phyloP scores from a whole-genome alignment of 768 basidiomycete genomes.

The Dacryopinax primogenitus region DNA sequence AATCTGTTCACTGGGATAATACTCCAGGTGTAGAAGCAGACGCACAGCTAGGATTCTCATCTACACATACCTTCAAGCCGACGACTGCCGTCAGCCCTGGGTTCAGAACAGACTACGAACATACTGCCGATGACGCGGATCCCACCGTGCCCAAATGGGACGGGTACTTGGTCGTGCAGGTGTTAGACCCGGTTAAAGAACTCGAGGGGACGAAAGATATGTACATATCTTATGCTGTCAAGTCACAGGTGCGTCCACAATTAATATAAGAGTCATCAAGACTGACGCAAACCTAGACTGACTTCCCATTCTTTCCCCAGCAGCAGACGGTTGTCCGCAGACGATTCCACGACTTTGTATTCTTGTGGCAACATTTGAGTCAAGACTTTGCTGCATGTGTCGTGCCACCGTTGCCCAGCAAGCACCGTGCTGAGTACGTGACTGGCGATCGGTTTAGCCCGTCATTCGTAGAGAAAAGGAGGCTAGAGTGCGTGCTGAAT shows the following conservation, averaged over 20 bases:
- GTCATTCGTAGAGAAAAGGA: constrained; percentile 90
- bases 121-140: constrained; percentile 42
- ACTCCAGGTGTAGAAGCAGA: not conserved
- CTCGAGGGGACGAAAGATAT: constrained; percentile 94
- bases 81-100: constrained; percentile 42
- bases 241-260: constrained; percentile 55
- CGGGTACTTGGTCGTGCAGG: constrained; percentile 65
- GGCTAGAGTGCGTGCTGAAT: constrained; percentile 53
- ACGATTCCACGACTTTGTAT: constrained; percentile 94
- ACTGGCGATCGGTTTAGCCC: constrained; percentile 95
- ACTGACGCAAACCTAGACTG: constrained; percentile 46
- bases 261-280: not conserved
- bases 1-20: constrained; percentile 1
- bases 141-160: constrained; percentile 86
- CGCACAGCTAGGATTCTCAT: not conserved
- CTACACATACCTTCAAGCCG: not conserved
- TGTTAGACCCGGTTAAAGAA: constrained; percentile 90
- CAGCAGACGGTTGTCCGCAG: constrained; percentile 63
- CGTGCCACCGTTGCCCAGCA: constrained; percentile 92
- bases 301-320: constrained; percentile 72
- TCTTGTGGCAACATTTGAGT: constrained; percentile 73
- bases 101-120: constrained; percentile 63
- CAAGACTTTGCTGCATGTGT: constrained; percentile 95
- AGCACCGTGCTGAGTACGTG: constrained; percentile 92
- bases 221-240: constrained; percentile 87